These are phyloP conservation scores for Nepenthes mirabilis DNA, from an alignment of 148 eudicot species.

Conservation along the genomic window DNA sequence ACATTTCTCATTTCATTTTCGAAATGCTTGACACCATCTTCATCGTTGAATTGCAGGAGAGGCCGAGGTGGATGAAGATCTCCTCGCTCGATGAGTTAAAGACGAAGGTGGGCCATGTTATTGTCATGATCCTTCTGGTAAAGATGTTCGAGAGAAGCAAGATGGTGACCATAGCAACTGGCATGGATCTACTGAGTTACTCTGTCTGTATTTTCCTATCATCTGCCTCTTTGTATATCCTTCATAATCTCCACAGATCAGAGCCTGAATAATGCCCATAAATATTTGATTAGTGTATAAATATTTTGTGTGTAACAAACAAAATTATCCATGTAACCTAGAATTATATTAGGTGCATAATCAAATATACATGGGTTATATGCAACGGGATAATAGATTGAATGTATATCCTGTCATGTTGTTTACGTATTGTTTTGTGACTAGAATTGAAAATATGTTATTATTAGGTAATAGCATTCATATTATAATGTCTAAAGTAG, in stretches of 20 bases:
- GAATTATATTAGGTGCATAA: too few species aligned
- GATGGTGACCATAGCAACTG: slow-evolving; percentile 85
- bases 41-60: slow-evolving; percentile 39
- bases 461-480: too few species aligned
- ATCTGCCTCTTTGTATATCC: slow-evolving; percentile 87
- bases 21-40: not conserved
- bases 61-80: slow-evolving; percentile 96
- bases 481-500: too few species aligned
- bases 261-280: slow-evolving; percentile 7
- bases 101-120: slow-evolving; percentile 93
- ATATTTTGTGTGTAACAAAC: too few species aligned
- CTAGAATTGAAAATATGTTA: too few species aligned
- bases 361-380: too few species aligned
- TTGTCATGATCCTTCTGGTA: slow-evolving; percentile 89
- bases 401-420: too few species aligned
- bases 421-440: too few species aligned
- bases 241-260: slow-evolving; percentile 62
- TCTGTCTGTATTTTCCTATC: slow-evolving; percentile 85
- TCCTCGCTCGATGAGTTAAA: slow-evolving; percentile 83
- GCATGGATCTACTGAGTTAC: slow-evolving; percentile 73
- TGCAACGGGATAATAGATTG: too few species aligned
- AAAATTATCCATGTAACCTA: too few species aligned
- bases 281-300: too few species aligned
- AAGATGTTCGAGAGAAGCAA: slow-evolving; percentile 99
- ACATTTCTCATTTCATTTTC: not conserved